Evolutionary conservation across 495 filamentous ascomycete species (phyloP).

Genomic region (Xylaria nigripes): DNA sequence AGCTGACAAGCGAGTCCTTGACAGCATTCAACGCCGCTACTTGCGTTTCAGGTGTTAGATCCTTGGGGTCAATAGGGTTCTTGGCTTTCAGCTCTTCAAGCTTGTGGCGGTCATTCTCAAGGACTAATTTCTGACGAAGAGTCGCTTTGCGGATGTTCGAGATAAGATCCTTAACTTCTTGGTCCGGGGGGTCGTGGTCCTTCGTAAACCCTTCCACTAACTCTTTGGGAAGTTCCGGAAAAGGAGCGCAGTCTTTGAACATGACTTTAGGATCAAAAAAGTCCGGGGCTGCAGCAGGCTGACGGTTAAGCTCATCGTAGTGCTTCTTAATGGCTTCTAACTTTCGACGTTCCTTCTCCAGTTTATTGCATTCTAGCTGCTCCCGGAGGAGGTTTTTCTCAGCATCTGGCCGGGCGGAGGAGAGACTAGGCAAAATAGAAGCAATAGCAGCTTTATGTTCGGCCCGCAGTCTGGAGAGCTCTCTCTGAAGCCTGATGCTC

Average conservation of each 20-base stretch:
- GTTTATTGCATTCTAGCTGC: slow-evolving; percentile 40
- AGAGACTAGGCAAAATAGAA: not conserved
- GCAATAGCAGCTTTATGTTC: slow-evolving; percentile 19
- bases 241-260: slow-evolving; percentile 32
- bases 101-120: slow-evolving; percentile 54
- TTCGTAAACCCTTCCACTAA: slow-evolving; percentile 35
- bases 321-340: slow-evolving; percentile 41
- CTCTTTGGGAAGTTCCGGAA: slow-evolving; percentile 42
- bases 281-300: slow-evolving; percentile 43
- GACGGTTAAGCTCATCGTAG: slow-evolving; percentile 41
- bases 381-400: slow-evolving; percentile 34
- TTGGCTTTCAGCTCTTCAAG: slow-evolving; percentile 48
- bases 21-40: slow-evolving; percentile 45
- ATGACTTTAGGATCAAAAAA: slow-evolving; percentile 41
- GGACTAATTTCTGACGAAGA: slow-evolving; percentile 51
- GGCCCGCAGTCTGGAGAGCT: slow-evolving; percentile 31
- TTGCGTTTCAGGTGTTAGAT: slow-evolving; percentile 29
- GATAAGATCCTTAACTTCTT: slow-evolving; percentile 42
- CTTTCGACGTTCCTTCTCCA: slow-evolving; percentile 48
- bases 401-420: slow-evolving; percentile 13
- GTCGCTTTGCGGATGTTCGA: slow-evolving; percentile 58
- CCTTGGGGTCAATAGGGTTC: slow-evolving; percentile 22
- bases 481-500: slow-evolving; percentile 47
- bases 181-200: slow-evolving; percentile 24
- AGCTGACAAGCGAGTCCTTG: slow-evolving; percentile 57